Percentiles rank a stretch among this genome's conserved stretches.
phyloP scores from a whole-genome alignment of 2,329 filamentous ascomycete species.

The Trichophaea hybrida region DNA sequence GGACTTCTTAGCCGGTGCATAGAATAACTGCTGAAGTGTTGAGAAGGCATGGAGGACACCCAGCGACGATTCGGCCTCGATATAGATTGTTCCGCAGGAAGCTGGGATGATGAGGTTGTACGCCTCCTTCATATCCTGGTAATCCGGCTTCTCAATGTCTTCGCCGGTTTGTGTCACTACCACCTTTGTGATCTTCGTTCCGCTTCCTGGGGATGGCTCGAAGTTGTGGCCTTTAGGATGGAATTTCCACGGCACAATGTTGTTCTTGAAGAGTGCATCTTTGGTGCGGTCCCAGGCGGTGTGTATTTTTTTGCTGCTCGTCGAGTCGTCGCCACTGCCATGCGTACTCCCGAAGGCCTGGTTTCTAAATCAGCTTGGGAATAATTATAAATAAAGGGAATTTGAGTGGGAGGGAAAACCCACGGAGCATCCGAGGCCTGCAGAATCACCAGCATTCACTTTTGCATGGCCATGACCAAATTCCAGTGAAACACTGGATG shows the following conservation, averaged over 20 bases:
- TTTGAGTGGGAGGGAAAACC: no score
- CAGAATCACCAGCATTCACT: background rate
- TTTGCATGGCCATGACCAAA: background rate
- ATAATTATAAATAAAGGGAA: no score
- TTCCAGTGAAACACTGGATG: constrained; percentile 15
- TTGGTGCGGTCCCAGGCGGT: constrained; percentile 38
- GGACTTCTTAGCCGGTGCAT: constrained; percentile 38
- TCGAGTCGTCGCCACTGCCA: no score
- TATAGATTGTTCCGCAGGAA: constrained; percentile 32
- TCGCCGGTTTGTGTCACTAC: constrained; percentile 45
- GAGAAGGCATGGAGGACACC: constrained; percentile 61
- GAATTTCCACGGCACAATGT: constrained; percentile 67
- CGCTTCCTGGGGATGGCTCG: constrained; percentile 42
- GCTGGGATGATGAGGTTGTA: constrained; percentile 51
- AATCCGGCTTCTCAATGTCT: constrained; percentile 45
- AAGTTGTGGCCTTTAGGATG: constrained; percentile 48
- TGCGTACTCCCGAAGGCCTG: no score
- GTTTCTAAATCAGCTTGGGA: no score
- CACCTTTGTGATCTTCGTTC: constrained; percentile 44
- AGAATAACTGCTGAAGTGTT: constrained; percentile 69
- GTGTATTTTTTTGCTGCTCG: constrained; percentile 5
- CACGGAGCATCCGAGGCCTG: no score
- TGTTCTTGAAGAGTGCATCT: constrained; percentile 49
- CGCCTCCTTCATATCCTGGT: constrained; percentile 56
- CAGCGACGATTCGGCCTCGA: constrained; percentile 50